These are phyloP conservation scores for apple (Malus domestica) DNA, from an alignment of 306 rosid genomes.

Conservation along the genomic window DNA sequence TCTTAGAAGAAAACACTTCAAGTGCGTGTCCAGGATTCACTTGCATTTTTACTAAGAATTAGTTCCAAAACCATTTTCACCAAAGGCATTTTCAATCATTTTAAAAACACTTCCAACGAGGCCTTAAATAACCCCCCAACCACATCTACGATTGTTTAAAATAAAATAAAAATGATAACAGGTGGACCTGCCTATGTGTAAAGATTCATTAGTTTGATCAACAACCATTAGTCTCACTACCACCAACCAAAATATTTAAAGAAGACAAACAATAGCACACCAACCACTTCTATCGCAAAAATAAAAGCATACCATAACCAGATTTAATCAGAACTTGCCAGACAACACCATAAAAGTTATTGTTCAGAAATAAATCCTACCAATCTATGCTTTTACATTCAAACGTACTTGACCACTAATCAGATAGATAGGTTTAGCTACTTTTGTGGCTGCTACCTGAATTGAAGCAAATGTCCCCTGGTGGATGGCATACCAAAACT, in stretches of 20 bases:
- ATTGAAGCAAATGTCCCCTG: not conserved
- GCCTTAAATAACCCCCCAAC: not conserved
- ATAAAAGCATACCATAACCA: not conserved
- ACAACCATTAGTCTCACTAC: too few relatives aligned
- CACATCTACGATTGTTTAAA: not conserved
- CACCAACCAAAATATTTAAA: not conserved
- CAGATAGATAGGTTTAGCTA: not conserved
- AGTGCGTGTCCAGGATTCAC: too few relatives aligned
- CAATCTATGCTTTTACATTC: not conserved
- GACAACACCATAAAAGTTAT: not conserved
- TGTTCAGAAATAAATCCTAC: not conserved
- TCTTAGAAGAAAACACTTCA: too few relatives aligned
- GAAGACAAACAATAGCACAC: not conserved
- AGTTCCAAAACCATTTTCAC: too few relatives aligned
- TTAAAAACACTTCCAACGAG: too few relatives aligned
- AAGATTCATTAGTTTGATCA: not conserved
- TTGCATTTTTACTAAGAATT: too few relatives aligned
- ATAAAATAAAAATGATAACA: not conserved
- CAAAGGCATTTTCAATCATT: too few relatives aligned
- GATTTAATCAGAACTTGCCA: not conserved
- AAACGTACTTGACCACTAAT: not conserved
- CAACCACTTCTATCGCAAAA: not conserved
- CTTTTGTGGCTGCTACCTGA: not conserved
- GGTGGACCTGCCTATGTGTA: not conserved
- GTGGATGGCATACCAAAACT: not conserved